These are phyloP conservation scores for Lagenaria siceraria DNA, from an alignment of 306 rosid genomes.

Conservation along the genomic window DNA sequence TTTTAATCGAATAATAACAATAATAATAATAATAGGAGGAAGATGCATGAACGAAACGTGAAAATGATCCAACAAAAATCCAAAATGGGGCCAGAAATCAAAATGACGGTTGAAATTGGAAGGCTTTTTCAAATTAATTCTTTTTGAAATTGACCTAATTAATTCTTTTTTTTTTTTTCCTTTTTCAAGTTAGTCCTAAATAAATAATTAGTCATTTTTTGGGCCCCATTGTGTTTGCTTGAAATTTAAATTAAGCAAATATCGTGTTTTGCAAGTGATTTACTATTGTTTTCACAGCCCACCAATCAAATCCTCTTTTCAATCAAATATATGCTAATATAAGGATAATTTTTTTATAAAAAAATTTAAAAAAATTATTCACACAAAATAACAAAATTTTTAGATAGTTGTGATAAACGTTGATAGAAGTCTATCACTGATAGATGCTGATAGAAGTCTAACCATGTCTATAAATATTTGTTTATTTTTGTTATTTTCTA, in stretches of 20 bases:
- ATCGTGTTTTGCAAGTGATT: not conserved
- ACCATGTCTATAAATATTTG: no score
- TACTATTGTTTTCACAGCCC: not conserved
- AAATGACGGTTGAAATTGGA: not conserved
- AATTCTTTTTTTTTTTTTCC: not conserved
- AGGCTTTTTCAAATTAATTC: no score
- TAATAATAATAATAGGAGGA: no score
- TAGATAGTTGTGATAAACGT: no score
- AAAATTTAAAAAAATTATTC: no score
- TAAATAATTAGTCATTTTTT: no score
- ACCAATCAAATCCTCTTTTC: not conserved
- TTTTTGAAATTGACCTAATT: not conserved
- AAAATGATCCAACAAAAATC: not conserved
- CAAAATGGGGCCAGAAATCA: not conserved
- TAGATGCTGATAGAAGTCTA: no score
- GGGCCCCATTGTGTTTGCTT: not conserved
- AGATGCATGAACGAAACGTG: not conserved
- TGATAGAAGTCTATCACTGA: no score
- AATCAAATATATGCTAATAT: not conserved
- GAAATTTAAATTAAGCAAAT: not conserved
- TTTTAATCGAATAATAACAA: no score
- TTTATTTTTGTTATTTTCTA: no score
- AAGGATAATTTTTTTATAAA: no score
- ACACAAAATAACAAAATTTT: no score
- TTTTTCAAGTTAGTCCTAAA: not conserved